Percentiles rank a stretch among this genome's conserved stretches.
These are phyloP conservation scores for Agarophyton chilense DNA, from an alignment of 23 red algal species.

Conservation along the genomic window DNA sequence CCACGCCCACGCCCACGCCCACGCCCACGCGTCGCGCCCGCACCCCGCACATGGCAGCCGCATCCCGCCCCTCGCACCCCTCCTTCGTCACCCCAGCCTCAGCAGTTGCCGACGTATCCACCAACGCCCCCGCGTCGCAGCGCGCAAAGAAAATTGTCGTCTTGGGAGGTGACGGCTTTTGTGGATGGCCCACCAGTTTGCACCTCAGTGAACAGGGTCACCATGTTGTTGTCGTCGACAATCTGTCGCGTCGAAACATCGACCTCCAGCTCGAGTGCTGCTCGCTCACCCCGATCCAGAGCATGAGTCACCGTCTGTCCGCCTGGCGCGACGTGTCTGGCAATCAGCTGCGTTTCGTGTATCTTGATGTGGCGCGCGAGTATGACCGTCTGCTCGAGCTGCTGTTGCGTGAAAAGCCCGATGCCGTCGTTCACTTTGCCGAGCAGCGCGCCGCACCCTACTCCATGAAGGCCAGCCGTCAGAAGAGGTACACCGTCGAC, in stretches of 20 bases:
- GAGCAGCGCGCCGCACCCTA: constrained; percentile 98
- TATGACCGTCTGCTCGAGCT: constrained; percentile 85
- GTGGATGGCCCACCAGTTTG: constrained; percentile 96
- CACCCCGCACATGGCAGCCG: no score
- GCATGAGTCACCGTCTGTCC: constrained; percentile 71
- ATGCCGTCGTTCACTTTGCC: constrained; percentile 97
- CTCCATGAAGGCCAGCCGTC: constrained; percentile 84
- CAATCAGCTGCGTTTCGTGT: constrained; percentile 73
- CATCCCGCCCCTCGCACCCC: no score
- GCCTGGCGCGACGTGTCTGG: constrained; percentile 78
- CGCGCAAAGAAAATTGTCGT: constrained; percentile 66
- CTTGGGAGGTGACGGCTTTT: constrained; percentile 97
- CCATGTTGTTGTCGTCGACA: constrained; percentile 97
- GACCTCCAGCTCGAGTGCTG: constrained; percentile 95
- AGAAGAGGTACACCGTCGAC: constrained; percentile 97
- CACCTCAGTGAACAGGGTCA: constrained; percentile 91
- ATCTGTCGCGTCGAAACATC: constrained; percentile 95
- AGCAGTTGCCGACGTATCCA: no score
- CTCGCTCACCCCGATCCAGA: constrained; percentile 88
- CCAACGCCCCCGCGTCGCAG: neutral
- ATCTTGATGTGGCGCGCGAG: constrained; percentile 85
- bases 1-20: no score
- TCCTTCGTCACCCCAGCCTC: no score
- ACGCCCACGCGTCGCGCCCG: no score
- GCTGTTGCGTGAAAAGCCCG: constrained; percentile 69